Conservation (phyloP, 768 basidiomycete species). For the Pisolithus microcarpus region DNA sequence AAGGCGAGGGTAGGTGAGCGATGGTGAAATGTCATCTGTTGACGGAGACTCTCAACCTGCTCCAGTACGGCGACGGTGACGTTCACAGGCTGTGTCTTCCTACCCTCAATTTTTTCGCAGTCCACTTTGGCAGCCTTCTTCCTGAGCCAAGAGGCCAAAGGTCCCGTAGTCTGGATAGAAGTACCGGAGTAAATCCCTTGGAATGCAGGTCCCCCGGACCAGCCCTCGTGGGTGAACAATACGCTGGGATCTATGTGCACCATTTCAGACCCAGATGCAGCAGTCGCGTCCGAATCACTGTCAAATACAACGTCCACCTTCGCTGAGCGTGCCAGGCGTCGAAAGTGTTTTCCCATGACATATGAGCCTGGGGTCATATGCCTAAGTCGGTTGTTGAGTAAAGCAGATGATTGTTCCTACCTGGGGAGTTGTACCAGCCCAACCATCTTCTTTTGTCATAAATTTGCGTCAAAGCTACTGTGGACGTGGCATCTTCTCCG, state of each 20-base stretch:
- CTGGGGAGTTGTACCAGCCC: too few species aligned
- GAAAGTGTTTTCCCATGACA: too few species aligned
- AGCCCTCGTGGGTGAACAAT: too few species aligned
- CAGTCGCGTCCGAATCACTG: too few species aligned
- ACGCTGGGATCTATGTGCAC: too few species aligned
- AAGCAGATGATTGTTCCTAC: too few species aligned
- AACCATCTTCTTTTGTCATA: too few species aligned
- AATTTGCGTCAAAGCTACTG: background rate
- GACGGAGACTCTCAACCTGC: background rate
- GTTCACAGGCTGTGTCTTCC: slow-evolving; percentile 4
- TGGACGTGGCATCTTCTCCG: background rate
- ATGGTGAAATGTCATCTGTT: slow-evolving; percentile 2
- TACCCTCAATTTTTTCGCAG: slow-evolving; percentile 1
- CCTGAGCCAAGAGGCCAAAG: slow-evolving; percentile 13
- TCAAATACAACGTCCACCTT: too few species aligned
- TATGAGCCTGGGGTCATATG: too few species aligned
- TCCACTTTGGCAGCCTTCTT: slow-evolving; percentile 3
- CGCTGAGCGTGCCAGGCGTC: too few species aligned
- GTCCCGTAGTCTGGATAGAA: slow-evolving; percentile 11
- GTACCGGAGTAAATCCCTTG: slow-evolving; percentile 14
- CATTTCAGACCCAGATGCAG: too few species aligned
- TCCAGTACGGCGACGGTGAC: slow-evolving; percentile 13
- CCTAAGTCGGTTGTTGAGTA: background rate
- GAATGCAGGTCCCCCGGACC: slow-evolving; percentile 12
- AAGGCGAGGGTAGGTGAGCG: slow-evolving; percentile 2